phyloP scores from a whole-genome alignment of 2,329 filamentous ascomycete genomes.

The Kalaharituber pfeilii region DNA sequence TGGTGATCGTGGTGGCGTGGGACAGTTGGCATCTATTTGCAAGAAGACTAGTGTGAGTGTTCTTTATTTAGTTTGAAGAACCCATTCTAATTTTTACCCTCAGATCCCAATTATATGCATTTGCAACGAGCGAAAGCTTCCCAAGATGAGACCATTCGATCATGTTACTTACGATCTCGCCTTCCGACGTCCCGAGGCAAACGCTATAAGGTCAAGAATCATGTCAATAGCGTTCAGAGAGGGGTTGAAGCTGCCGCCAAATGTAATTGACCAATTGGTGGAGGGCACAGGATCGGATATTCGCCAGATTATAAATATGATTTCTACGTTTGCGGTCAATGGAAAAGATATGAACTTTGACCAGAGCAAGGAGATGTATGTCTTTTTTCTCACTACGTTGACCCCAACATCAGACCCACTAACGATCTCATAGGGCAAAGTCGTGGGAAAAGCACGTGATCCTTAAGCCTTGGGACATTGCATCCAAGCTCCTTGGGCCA shows the following conservation, averaged over 20 bases:
- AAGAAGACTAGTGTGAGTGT: conserved; percentile 49
- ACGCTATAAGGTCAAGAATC: conserved; percentile 78
- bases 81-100: neutral
- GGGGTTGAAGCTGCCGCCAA: conserved; percentile 63
- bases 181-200: conserved; percentile 76
- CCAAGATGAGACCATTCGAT: conserved; percentile 98
- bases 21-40: conserved; percentile 81
- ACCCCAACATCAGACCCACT: conserved; percentile 3
- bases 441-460: conserved; percentile 97
- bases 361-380: conserved; percentile 69
- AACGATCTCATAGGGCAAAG: conserved; percentile 37
- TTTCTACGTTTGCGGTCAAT: conserved; percentile 83
- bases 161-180: conserved; percentile 65
- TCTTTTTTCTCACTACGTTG: neutral
- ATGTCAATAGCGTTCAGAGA: conserved; percentile 92
- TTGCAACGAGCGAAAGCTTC: conserved; percentile 81
- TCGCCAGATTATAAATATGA: conserved; percentile 96
- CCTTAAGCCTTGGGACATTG: conserved; percentile 96
- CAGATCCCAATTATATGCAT: conserved; percentile 91
- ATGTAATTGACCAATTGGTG: conserved; percentile 80
- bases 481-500: conserved; percentile 73
- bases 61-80: neutral
- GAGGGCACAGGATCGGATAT: conserved; percentile 94
- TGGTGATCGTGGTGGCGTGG: conserved; percentile 87
- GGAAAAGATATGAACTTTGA: conserved; percentile 57